Conservation (phyloP, 139 green algal genomes). For the Chlamydomonas asymmetrica region DNA sequence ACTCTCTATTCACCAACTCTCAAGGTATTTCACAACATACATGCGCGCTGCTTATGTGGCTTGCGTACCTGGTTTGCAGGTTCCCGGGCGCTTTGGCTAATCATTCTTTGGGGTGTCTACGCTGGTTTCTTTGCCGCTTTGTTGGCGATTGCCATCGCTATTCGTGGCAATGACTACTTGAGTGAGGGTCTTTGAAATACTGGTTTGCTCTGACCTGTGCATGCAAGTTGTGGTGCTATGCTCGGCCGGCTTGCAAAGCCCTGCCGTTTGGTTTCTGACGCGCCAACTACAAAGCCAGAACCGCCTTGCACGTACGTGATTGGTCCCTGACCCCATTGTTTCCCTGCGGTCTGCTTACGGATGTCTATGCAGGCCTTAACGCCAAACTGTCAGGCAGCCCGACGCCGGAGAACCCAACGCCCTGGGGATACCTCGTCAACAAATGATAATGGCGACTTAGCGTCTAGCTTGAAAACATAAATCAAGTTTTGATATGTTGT, state of each 20-base stretch:
- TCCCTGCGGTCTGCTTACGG: not conserved
- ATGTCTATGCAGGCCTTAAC: no score
- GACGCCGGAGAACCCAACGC: no score
- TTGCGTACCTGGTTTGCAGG: not conserved
- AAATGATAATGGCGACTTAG: no score
- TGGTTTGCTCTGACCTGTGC: not conserved
- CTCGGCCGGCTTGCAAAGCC: not conserved
- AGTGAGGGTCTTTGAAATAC: not conserved
- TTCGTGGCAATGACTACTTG: constrained; percentile 24
- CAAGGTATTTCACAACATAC: not conserved
- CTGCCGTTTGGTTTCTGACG: no score
- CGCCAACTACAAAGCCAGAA: no score
- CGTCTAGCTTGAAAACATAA: no score
- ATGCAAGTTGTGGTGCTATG: not conserved
- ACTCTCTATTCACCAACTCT: not conserved
- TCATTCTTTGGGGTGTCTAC: constrained; percentile 12
- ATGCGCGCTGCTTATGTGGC: not conserved
- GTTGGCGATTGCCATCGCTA: constrained; percentile 3
- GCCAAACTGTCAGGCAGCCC: no score
- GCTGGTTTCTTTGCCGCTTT: constrained; percentile 15
- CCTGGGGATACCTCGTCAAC: no score
- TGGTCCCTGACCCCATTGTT: not conserved
- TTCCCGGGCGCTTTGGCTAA: not conserved
- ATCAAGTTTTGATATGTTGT: no score
- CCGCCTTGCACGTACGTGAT: not conserved